These are phyloP conservation scores for Fusarium graminum DNA, from an alignment of 2,329 filamentous ascomycete genomes.

Conservation along the genomic window DNA sequence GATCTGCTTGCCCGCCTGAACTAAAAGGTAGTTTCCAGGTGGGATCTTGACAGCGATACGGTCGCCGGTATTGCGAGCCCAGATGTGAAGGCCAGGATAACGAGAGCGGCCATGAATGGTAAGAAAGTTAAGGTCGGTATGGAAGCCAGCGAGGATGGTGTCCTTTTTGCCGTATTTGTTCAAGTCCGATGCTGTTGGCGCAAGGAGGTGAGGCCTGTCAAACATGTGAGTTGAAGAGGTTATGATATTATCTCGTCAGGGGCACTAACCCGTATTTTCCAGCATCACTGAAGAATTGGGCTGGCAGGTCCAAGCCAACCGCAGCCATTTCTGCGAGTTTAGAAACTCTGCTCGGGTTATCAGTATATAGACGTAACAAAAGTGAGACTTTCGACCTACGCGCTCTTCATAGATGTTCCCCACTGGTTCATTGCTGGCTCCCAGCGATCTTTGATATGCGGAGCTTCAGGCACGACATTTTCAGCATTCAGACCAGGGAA, in stretches of 20 bases:
- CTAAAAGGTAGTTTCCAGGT: conserved; percentile 68
- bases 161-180: conserved; percentile 64
- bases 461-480: conserved; percentile 67
- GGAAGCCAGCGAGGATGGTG: conserved; percentile 73
- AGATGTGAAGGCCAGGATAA: conserved; percentile 72
- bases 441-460: conserved; percentile 65
- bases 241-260: neutral
- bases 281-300: conserved; percentile 66
- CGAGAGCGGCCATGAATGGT: conserved; percentile 74
- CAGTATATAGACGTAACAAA: neutral
- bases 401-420: conserved; percentile 71
- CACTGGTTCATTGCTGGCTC: conserved; percentile 67
- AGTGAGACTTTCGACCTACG: conserved; percentile 57
- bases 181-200: conserved; percentile 71
- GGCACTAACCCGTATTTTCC: conserved; percentile 65
- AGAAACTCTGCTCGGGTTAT: conserved; percentile 58
- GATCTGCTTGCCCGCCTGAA: conserved; percentile 73
- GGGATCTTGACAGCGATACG: conserved; percentile 71
- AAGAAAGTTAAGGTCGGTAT: conserved; percentile 74
- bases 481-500: conserved; percentile 68
- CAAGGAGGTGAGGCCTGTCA: conserved; percentile 69
- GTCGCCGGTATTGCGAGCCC: conserved; percentile 72
- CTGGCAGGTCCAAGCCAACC: conserved; percentile 66
- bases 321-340: conserved; percentile 71
- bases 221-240: neutral